Evolutionary conservation across 345 rosid genomes (phyloP).

Genomic region (Boechera retrofracta): DNA sequence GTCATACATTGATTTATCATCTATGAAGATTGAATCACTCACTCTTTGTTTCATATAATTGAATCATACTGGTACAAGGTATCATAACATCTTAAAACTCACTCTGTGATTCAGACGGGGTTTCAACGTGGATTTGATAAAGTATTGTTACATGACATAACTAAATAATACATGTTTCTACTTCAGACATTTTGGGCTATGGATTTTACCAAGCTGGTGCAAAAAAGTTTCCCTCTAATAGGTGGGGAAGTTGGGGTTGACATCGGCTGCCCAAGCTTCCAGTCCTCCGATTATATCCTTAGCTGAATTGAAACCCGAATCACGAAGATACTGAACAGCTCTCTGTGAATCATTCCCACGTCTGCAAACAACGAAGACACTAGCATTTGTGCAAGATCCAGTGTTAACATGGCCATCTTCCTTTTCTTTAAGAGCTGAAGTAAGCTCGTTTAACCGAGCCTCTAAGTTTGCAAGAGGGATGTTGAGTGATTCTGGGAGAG

Average conservation of each 20-base stretch:
- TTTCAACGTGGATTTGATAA: not conserved
- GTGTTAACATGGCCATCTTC: conserved; percentile 38
- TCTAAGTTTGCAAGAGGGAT: conserved; percentile 73
- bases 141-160: conserved; percentile 17
- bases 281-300: conserved; percentile 85
- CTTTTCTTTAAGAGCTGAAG: conserved; percentile 61
- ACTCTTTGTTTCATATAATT: not conserved
- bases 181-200: conserved; percentile 3
- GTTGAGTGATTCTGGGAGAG: conserved; percentile 77
- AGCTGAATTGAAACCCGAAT: conserved; percentile 63
- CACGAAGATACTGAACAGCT: conserved; percentile 73
- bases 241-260: conserved; percentile 79
- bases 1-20: not conserved
- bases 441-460: conserved; percentile 64
- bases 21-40: not conserved
- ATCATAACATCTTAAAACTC: conserved; percentile 10
- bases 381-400: conserved; percentile 43
- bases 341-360: conserved; percentile 96
- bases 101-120: not conserved
- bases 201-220: not conserved
- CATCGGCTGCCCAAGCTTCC: conserved; percentile 77
- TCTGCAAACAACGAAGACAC: conserved; percentile 73
- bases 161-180: conserved; percentile 20
- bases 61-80: conserved; percentile 6
- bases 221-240: conserved; percentile 51